phyloP scores from a whole-genome alignment of 768 basidiomycete genomes.

The Tephrocybe sp. region DNA sequence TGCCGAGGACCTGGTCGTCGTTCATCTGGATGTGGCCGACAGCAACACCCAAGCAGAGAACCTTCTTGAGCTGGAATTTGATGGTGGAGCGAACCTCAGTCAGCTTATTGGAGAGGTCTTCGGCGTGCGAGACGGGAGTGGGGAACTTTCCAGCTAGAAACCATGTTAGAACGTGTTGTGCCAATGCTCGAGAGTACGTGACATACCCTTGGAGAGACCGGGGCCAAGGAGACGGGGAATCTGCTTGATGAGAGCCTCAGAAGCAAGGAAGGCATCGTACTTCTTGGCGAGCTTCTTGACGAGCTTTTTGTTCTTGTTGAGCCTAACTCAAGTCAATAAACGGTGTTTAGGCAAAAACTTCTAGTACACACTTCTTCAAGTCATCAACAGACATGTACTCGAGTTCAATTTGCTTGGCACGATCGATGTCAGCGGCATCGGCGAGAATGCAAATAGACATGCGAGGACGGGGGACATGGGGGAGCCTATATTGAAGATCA shows the following conservation, averaged over 20 bases:
- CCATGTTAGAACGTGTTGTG: background rate
- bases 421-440: constrained; percentile 98
- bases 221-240: constrained; percentile 99
- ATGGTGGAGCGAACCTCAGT: constrained; percentile 97
- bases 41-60: constrained; percentile 97
- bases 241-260: constrained; percentile 98
- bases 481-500: constrained; percentile 58
- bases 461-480: constrained; percentile 96
- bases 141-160: constrained; percentile 94
- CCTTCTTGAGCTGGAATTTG: constrained; percentile 99
- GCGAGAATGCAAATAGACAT: constrained; percentile 99
- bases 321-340: constrained; percentile 40
- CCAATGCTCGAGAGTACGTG: background rate
- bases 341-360: background rate
- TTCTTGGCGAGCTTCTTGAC: constrained; percentile 99
- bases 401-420: constrained; percentile 95
- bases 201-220: constrained; percentile 95
- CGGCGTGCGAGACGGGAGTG: constrained; percentile 89
- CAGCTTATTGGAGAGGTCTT: constrained; percentile 89
- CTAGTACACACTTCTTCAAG: constrained; percentile 83
- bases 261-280: constrained; percentile 98
- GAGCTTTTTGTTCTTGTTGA: constrained; percentile 99
- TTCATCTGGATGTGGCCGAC: constrained; percentile 97
- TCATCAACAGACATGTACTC: constrained; percentile 99
- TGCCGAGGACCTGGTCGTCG: constrained; percentile 94